A percentile compares a stretch with the other conserved stretches of the same genome.
Conservation (phyloP, 768 basidiomycete genomes). For the Trametes cinnabarina region DNA sequence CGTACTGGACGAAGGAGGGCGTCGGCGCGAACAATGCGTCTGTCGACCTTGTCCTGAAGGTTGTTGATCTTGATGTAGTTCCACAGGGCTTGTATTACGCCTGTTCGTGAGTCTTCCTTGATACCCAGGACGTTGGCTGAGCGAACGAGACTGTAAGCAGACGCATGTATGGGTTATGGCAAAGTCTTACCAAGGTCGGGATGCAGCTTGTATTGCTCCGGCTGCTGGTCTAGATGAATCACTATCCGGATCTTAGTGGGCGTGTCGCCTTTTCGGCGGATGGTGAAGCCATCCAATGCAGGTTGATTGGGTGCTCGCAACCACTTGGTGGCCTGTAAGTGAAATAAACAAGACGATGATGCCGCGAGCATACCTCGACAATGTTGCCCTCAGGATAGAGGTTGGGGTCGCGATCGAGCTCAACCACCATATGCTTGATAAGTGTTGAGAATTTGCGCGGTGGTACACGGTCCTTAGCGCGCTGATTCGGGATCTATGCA, state of each 20-base stretch:
- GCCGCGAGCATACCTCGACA: slow-evolving; percentile 65
- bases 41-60: slow-evolving; percentile 80
- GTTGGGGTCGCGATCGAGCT: slow-evolving; percentile 80
- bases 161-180: background rate
- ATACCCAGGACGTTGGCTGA: slow-evolving; percentile 67
- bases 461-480: slow-evolving; percentile 58
- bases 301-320: slow-evolving; percentile 56
- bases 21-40: slow-evolving; percentile 67
- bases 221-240: slow-evolving; percentile 82
- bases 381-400: slow-evolving; percentile 85
- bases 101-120: slow-evolving; percentile 81
- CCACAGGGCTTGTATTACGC: slow-evolving; percentile 83
- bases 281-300: slow-evolving; percentile 80
- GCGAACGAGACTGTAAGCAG: background rate
- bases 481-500: slow-evolving; percentile 54
- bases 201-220: slow-evolving; percentile 80
- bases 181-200: slow-evolving; percentile 62
- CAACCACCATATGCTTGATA: slow-evolving; percentile 80
- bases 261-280: slow-evolving; percentile 77
- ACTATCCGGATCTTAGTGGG: slow-evolving; percentile 78
- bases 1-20: slow-evolving; percentile 62
- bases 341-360: background rate
- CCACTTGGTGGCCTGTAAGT: slow-evolving; percentile 41
- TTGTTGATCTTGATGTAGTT: slow-evolving; percentile 85
- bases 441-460: slow-evolving; percentile 83